phyloP scores from a whole-genome alignment of 371 early-diverging fungal genomes.

The Syncephalastrum sp. region DNA sequence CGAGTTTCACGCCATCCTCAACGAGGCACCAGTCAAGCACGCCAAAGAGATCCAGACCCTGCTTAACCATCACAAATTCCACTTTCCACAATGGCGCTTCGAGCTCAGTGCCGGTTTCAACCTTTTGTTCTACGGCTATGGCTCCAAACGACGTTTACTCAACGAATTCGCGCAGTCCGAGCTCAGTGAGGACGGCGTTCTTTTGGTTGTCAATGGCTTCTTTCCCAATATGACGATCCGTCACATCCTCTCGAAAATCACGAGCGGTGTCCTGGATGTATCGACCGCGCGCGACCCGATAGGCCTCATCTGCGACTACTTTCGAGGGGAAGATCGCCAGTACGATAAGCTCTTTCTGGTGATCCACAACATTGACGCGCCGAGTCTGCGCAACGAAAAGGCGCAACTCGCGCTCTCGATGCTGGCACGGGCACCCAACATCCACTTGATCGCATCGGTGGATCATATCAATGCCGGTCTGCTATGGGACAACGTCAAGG shows the following conservation, averaged over 20 bases:
- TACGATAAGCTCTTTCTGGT: conserved; percentile 67
- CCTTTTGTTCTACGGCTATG: conserved; percentile 85
- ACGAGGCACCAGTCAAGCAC: conserved; percentile 58
- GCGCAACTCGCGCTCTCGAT: conserved; percentile 64
- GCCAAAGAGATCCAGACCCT: conserved; percentile 55
- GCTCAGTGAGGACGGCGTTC: conserved; percentile 56
- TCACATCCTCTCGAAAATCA: conserved; percentile 65
- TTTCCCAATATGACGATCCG: conserved; percentile 77
- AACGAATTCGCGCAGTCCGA: conserved; percentile 63
- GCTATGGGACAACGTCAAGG: conserved; percentile 80
- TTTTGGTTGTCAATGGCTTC: conserved; percentile 84
- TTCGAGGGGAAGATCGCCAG: conserved; percentile 43
- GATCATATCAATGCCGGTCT: conserved; percentile 90
- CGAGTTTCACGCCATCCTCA: conserved; percentile 57
- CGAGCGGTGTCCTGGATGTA: conserved; percentile 45
- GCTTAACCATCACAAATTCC: conserved; percentile 50
- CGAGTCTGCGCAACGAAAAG: conserved; percentile 72
- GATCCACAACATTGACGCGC: conserved; percentile 91
- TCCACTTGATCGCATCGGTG: conserved; percentile 81
- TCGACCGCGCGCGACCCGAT: conserved; percentile 56
- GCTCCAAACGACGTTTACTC: conserved; percentile 82
- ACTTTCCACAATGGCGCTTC: conserved; percentile 84
- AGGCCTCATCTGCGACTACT: conserved; percentile 61
- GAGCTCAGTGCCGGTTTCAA: conserved; percentile 78
- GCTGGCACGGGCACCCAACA: conserved; percentile 64